phyloP scores from a whole-genome alignment of 1,284 basidiomycete species.

The Cryptococcus sp. region DNA sequence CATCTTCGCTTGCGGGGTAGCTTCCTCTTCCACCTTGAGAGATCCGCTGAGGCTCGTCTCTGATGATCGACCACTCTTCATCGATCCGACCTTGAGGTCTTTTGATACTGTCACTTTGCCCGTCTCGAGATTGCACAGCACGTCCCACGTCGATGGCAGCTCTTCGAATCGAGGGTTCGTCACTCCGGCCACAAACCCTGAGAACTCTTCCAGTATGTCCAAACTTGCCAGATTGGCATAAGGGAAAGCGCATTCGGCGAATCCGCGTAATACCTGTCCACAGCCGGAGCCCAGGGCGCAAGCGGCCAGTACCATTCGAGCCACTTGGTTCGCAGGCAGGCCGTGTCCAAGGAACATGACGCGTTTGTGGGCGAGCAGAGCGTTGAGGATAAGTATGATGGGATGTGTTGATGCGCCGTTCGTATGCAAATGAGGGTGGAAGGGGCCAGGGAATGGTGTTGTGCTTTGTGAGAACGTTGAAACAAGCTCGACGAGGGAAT shows the following conservation, averaged over 20 bases:
- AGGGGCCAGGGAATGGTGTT: constrained; percentile 66
- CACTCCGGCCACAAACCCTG: constrained; percentile 92
- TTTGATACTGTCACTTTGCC: constrained; percentile 83
- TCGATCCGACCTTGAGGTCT: constrained; percentile 32
- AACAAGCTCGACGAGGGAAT: constrained; percentile 87
- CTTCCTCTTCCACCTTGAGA: constrained; percentile 29
- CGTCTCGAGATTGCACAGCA: constrained; percentile 84
- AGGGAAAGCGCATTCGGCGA: constrained; percentile 86
- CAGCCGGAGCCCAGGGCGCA: constrained; percentile 90
- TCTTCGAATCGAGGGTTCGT: constrained; percentile 95
- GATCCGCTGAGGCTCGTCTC: constrained; percentile 29
- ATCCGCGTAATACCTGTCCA: constrained; percentile 77
- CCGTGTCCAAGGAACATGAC: constrained; percentile 91
- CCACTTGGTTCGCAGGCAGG: constrained; percentile 81
- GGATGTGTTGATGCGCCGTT: constrained; percentile 88
- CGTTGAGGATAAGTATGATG: constrained; percentile 92
- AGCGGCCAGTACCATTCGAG: constrained; percentile 85
- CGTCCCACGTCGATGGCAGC: constrained; percentile 78
- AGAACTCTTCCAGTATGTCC: constrained; percentile 83
- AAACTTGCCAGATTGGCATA: constrained; percentile 87
- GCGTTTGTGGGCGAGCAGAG: constrained; percentile 87
- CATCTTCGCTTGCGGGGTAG: constrained; percentile 27
- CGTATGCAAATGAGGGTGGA: constrained; percentile 89
- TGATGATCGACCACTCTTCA: constrained; percentile 24
- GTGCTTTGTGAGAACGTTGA: constrained; percentile 77